Evolutionary conservation across 495 filamentous ascomycete species (phyloP).

Genomic region (Cudoniella acicularis): DNA sequence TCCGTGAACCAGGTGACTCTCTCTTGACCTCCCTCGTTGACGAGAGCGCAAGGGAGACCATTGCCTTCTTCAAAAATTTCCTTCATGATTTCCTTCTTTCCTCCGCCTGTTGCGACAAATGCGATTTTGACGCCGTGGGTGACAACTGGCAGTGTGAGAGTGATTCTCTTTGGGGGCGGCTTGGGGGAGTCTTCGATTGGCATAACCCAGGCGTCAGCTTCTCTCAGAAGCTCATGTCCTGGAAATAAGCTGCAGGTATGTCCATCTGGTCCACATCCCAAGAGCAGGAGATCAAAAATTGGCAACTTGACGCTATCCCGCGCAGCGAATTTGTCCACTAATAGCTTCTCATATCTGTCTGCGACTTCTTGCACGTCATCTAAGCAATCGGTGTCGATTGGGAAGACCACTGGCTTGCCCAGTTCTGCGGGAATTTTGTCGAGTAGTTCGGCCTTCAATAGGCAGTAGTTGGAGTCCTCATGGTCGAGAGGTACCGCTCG

Average conservation of each 20-base stretch:
- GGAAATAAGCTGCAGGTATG: conserved; percentile 98
- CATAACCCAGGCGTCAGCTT: conserved; percentile 88
- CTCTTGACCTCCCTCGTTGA: conserved; percentile 78
- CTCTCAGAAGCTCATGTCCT: conserved; percentile 78
- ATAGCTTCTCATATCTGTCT: conserved; percentile 85
- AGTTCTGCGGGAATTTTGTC: conserved; percentile 72
- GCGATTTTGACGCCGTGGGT: conserved; percentile 78
- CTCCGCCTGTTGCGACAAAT: conserved; percentile 84
- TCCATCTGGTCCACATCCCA: conserved; percentile 92
- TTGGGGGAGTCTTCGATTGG: conserved; percentile 91
- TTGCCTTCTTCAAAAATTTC: conserved; percentile 82
- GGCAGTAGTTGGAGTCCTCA: conserved; percentile 87
- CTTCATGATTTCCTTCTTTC: conserved; percentile 89
- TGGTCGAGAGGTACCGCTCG: conserved; percentile 89
- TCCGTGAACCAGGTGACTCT: conserved; percentile 96
- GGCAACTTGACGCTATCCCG: conserved; percentile 87
- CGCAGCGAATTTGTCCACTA: conserved; percentile 77
- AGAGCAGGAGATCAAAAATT: conserved; percentile 87
- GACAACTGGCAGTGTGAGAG: conserved; percentile 84
- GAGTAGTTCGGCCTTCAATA: conserved; percentile 82
- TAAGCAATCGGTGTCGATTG: conserved; percentile 69
- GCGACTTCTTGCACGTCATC: conserved; percentile 88
- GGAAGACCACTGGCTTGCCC: conserved; percentile 65
- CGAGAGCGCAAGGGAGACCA: conserved; percentile 75
- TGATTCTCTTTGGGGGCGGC: conserved; percentile 86